Evolutionary conservation across 1,284 basidiomycete species (phyloP).

Genomic region (Boletus mariae): DNA sequence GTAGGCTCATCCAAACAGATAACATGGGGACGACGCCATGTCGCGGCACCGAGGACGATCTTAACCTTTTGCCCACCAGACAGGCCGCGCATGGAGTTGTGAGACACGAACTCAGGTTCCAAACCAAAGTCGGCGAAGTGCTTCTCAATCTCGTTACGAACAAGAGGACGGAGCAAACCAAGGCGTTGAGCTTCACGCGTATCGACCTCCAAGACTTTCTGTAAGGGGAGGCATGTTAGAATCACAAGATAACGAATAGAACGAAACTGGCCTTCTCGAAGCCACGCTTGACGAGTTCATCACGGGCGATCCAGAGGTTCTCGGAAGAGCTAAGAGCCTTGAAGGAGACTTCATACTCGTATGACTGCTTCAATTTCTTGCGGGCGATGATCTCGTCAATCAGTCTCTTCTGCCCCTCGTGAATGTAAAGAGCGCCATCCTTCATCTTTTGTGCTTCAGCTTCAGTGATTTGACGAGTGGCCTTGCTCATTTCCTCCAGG

Average conservation of each 20-base stretch:
- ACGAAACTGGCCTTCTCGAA: constrained; percentile 78
- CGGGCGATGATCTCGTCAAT: constrained; percentile 90
- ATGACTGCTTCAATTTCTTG: constrained; percentile 99
- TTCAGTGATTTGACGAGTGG: constrained; percentile 80
- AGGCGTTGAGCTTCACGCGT: constrained; percentile 96
- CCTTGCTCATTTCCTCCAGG: constrained; percentile 94
- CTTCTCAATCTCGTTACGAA: constrained; percentile 97
- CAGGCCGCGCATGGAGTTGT: constrained; percentile 96
- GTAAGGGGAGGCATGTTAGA: constrained; percentile 6
- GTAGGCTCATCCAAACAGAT: constrained; percentile 98
- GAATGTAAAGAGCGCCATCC: constrained; percentile 81
- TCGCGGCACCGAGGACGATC: constrained; percentile 97
- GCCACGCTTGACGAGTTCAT: constrained; percentile 94
- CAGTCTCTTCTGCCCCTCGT: constrained; percentile 91
- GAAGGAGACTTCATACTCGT: constrained; percentile 96
- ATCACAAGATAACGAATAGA: not conserved
- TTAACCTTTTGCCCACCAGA: constrained; percentile 99
- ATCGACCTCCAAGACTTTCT: constrained; percentile 96
- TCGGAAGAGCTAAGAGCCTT: constrained; percentile 90
- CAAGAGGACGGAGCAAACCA: constrained; percentile 92
- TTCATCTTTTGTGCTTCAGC: constrained; percentile 96
- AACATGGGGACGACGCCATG: constrained; percentile 97
- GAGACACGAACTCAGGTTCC: constrained; percentile 94
- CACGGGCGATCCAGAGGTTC: constrained; percentile 96
- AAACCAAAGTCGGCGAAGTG: constrained; percentile 97